These are phyloP conservation scores for Medicago lupulina DNA, from an alignment of 306 rosid species.

Conservation along the genomic window DNA sequence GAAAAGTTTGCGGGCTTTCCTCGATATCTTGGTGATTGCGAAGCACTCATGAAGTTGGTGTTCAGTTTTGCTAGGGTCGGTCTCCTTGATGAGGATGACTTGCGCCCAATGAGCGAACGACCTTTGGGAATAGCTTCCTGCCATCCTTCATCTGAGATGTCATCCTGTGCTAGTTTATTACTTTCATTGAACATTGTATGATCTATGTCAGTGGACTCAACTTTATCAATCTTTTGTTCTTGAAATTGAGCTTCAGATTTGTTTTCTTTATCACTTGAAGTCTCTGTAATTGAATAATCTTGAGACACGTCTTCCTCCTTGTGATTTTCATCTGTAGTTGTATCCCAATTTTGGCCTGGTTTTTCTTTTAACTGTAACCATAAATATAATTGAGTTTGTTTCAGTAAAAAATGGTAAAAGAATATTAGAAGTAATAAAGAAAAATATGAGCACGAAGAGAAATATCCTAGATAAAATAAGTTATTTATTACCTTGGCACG, in stretches of 20 bases:
- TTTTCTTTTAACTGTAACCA: constrained; percentile 80
- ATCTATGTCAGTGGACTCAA: constrained; percentile 58
- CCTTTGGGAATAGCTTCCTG: constrained; percentile 97
- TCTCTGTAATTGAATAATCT: constrained; percentile 55
- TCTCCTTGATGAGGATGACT: constrained; percentile 78
- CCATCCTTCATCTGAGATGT: constrained; percentile 91
- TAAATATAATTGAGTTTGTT: constrained; percentile 38
- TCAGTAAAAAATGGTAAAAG: constrained; percentile 13
- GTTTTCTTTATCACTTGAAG: constrained; percentile 84
- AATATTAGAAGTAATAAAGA: constrained; percentile 7
- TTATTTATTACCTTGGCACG: constrained; percentile 77
- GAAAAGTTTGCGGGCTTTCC: constrained; percentile 67
- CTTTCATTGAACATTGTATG: constrained; percentile 45
- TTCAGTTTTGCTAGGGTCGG: constrained; percentile 89
- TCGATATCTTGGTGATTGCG: constrained; percentile 72
- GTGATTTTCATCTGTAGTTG: constrained; percentile 64
- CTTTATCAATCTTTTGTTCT: constrained; percentile 57
- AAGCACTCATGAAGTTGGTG: constrained; percentile 71
- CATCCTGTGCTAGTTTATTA: constrained; percentile 60
- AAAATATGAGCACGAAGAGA: constrained; percentile 26
- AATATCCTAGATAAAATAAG: constrained; percentile 26
- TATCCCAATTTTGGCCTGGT: constrained; percentile 71
- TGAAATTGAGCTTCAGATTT: constrained; percentile 61
- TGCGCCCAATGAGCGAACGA: constrained; percentile 76
- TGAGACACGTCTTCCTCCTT: constrained; percentile 65